Base-by-base conservation (phyloP, 352 stramenopile genomes). In the Pythium pyrilobum region DNA sequence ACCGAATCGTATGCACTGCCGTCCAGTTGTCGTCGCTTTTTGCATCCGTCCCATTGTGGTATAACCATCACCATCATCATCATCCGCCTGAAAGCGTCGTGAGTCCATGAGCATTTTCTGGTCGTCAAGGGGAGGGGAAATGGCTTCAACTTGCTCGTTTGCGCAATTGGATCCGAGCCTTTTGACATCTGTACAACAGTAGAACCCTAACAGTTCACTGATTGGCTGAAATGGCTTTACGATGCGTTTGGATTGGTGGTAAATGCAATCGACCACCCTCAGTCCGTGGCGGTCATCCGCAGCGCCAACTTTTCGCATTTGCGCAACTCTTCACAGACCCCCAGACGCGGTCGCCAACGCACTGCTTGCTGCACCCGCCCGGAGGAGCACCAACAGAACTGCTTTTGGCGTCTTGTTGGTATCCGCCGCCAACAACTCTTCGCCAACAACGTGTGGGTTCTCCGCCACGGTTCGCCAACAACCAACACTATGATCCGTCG, bases 101-200 rank as follows among this genome's bases (percentile, higher is more conserved):
- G 6, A 42, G 18, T 6, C 55, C 47, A 63, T 15, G 47, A 63
- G 55, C 55, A 57, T 56, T 56, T 63, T 63, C 55, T 46, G 15
- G 33, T 34, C 23, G 40, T 39, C 16, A 38, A 16, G 8, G 11
- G 15, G 6, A n/a, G n/a, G n/a, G n/a, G n/a, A 31, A 10, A 33
- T 49, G 40, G 43, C 58, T 66, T 66, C 58, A 66, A 66, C 51
- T 40, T 66, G 51, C 24, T 24, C 36, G 49, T 59, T 66, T 66
- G 57, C 56, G 56, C 58, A 66, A 60, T 46, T 8, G 12, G 25
- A 24, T 40, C 3, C 25, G 36, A 3, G 43, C 10, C 50, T 50
- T 52, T 10, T 61, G 48, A 56, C 45, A 66, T 65, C 31, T 11
- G 7, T 33, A 25, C 4, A 5, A 1, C 43, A 38, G 32, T 65